Evolutionary conservation across 192 early-diverging fungal species (phyloP).

Genomic region (Linnemannia exigua): DNA sequence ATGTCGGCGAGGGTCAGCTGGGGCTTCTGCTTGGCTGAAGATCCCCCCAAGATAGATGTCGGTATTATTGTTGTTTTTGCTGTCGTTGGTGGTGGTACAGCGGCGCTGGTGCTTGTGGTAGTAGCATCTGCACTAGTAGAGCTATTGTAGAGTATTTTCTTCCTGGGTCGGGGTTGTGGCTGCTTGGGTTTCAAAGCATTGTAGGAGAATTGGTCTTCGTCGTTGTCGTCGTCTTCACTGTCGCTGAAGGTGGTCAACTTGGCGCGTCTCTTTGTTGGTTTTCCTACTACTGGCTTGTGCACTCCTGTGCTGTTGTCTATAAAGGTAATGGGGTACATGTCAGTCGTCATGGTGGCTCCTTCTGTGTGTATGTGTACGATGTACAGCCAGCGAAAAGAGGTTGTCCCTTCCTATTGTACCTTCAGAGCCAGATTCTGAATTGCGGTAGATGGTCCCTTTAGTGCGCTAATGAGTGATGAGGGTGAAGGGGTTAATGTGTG

Average conservation of each 20-base stretch:
- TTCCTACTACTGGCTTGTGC: background rate
- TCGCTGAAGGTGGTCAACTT: background rate
- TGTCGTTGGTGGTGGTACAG: background rate
- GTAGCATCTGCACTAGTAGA: background rate
- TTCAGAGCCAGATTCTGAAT: background rate
- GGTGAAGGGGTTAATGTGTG: no score
- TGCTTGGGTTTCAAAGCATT: constrained; percentile 13
- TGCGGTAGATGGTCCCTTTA: background rate
- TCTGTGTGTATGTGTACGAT: no score
- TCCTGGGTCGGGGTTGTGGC: constrained; percentile 22
- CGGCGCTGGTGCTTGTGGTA: background rate
- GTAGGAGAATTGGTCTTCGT: background rate
- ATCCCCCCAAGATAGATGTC: background rate
- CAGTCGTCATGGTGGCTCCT: no score
- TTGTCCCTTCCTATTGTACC: no score
- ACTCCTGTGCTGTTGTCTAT: background rate
- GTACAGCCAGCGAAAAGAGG: no score
- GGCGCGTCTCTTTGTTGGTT: background rate
- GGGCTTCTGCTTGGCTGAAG: background rate
- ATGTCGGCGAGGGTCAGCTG: background rate
- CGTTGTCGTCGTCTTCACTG: constrained; percentile 9
- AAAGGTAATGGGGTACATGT: no score
- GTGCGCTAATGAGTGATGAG: constrained; percentile 3
- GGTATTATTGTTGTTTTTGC: background rate
- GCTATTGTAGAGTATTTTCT: background rate